phyloP scores from a whole-genome alignment of 2,329 filamentous ascomycete genomes.

The Aspergillus cejpii region DNA sequence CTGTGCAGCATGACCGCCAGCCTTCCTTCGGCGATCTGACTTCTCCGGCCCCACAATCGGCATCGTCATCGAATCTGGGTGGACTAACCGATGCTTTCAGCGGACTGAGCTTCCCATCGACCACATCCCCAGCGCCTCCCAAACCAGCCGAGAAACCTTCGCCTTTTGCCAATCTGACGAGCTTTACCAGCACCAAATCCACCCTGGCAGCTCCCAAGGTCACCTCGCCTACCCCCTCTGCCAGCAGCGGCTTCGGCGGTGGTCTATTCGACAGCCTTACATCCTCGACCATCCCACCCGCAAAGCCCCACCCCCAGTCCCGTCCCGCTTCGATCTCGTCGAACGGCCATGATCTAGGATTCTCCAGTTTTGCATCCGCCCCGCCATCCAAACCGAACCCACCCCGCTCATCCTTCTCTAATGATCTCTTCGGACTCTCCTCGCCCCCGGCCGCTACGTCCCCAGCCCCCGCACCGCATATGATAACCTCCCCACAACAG shows the following conservation, averaged over 20 bases:
- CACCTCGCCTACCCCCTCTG: slow-evolving; percentile 45
- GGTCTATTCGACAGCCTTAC: slow-evolving; percentile 71
- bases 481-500: slow-evolving; percentile 34
- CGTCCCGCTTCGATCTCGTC: slow-evolving; percentile 48
- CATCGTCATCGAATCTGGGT: slow-evolving; percentile 43
- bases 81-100: slow-evolving; percentile 78
- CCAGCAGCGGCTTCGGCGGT: slow-evolving; percentile 68
- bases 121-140: slow-evolving; percentile 35
- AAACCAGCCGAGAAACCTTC: slow-evolving; percentile 48
- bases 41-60: slow-evolving; percentile 39
- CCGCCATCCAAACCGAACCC: slow-evolving; percentile 43
- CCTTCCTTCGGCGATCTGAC: slow-evolving; percentile 65
- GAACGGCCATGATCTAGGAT: slow-evolving; percentile 59
- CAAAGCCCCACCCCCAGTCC: slow-evolving; percentile 38
- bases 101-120: slow-evolving; percentile 55
- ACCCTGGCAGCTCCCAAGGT: slow-evolving; percentile 43
- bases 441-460: slow-evolving; percentile 41
- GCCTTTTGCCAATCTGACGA: slow-evolving; percentile 59
- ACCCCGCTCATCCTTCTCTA: slow-evolving; percentile 52
- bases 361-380: slow-evolving; percentile 53
- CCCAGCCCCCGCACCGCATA: slow-evolving; percentile 37
- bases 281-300: slow-evolving; percentile 52
- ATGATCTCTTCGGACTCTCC: slow-evolving; percentile 74
- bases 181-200: slow-evolving; percentile 45
- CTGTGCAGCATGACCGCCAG: slow-evolving; percentile 51